Evolutionary conservation across 2,329 filamentous ascomycete genomes (phyloP).

Genomic region (Cladophialophora carrionii): DNA sequence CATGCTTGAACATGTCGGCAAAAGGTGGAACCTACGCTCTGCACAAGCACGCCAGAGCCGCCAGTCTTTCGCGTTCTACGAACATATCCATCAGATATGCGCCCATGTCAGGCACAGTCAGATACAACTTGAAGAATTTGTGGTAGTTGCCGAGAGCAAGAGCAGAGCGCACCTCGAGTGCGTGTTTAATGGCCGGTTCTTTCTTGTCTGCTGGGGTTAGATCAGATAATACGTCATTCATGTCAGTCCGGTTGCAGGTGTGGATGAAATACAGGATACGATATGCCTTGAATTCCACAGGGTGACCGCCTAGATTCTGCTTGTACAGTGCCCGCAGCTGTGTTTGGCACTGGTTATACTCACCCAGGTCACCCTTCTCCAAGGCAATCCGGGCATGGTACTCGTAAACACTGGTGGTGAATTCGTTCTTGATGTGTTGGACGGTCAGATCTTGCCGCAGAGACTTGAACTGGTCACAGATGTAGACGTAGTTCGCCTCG

Average conservation of each 20-base stretch:
- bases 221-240: constrained; percentile 98
- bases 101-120: constrained; percentile 94
- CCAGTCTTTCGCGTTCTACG: constrained; percentile 86
- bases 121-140: constrained; percentile 94
- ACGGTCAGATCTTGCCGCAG: constrained; percentile 97
- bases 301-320: constrained; percentile 82
- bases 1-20: background rate
- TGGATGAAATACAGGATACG: constrained; percentile 99
- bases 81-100: constrained; percentile 99
- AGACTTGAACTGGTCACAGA: constrained; percentile 99
- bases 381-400: constrained; percentile 96
- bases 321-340: constrained; percentile 91
- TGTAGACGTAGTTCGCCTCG: constrained; percentile 93
- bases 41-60: constrained; percentile 88
- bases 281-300: constrained; percentile 97
- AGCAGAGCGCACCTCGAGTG: constrained; percentile 85
- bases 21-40: constrained; percentile 76
- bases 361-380: constrained; percentile 98
- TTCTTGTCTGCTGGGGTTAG: constrained; percentile 97
- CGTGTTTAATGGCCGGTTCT: constrained; percentile 83
- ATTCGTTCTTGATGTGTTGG: constrained; percentile 94
- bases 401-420: constrained; percentile 95
- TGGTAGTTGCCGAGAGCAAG: constrained; percentile 95
- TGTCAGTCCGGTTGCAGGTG: constrained; percentile 94
- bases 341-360: constrained; percentile 99